phyloP scores from a whole-genome alignment of 495 filamentous ascomycete species.

The Penicillium waksmanii region DNA sequence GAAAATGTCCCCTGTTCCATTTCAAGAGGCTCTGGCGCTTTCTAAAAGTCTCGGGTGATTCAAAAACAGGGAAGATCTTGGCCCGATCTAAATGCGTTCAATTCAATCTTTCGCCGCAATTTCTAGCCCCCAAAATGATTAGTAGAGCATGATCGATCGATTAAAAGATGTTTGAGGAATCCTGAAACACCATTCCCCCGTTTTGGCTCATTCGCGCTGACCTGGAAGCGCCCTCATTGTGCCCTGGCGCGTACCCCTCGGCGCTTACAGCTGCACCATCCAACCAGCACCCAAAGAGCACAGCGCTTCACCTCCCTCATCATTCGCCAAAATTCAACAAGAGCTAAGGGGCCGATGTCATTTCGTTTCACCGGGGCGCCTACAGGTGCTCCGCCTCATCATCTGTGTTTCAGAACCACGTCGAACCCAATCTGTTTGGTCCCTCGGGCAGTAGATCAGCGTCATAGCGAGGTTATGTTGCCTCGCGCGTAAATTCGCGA shows the following conservation, averaged over 20 bases:
- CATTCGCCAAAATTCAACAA: constrained; percentile 12
- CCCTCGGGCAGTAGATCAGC: constrained; percentile 8
- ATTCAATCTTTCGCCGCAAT: not conserved
- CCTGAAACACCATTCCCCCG: constrained; percentile 23
- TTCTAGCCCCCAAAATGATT: not conserved
- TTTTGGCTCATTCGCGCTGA: constrained; percentile 9
- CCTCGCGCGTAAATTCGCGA: constrained; percentile 25
- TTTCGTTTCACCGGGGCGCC: constrained; percentile 45
- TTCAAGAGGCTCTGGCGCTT: not conserved
- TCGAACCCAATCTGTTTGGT: constrained; percentile 12
- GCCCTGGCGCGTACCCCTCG: constrained; percentile 43
- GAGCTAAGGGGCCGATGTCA: constrained; percentile 18
- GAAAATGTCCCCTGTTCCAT: not conserved
- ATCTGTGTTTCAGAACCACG: constrained; percentile 31
- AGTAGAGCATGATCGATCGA: constrained; percentile 1
- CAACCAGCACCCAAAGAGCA: constrained; percentile 20
- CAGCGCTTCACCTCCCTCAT: constrained; percentile 22
- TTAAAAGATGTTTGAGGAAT: not conserved
- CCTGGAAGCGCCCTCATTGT: constrained; percentile 30
- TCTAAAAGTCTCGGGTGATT: not conserved
- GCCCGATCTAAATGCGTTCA: not conserved
- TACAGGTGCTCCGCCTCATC: constrained; percentile 28
- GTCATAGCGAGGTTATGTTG: constrained; percentile 17
- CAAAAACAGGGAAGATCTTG: not conserved
- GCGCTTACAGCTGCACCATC: constrained; percentile 18